phyloP scores from a whole-genome alignment of 129 eudicot species.

The Flaveria linearis region DNA sequence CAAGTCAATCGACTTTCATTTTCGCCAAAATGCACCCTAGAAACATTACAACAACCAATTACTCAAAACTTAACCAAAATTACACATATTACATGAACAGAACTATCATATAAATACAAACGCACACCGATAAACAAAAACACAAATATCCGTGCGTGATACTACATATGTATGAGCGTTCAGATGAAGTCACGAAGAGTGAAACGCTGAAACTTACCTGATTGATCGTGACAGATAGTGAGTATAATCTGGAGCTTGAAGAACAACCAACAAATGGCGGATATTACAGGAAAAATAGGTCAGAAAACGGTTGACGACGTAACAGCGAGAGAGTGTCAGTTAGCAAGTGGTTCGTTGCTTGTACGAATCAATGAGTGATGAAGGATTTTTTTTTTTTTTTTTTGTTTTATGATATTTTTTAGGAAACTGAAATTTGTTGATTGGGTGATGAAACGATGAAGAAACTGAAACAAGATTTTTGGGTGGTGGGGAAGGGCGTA shows the following conservation, averaged over 20 bases:
- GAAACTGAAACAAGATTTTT: constrained; percentile 22
- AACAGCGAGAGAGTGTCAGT: constrained; percentile 30
- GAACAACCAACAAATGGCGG: constrained; percentile 14
- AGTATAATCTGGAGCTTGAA: constrained; percentile 21
- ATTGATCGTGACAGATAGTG: constrained; percentile 27
- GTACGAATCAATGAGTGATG: no score
- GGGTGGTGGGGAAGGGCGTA: constrained; percentile 35
- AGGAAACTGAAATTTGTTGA: constrained; percentile 21
- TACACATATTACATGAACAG: constrained; percentile 15
- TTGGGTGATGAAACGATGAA: constrained; percentile 27
- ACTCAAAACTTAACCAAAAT: constrained; percentile 15
- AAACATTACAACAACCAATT: constrained; percentile 9
- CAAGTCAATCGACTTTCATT: neutral
- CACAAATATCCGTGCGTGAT: neutral
- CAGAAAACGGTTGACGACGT: constrained; percentile 38
- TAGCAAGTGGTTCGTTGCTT: neutral
- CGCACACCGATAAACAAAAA: neutral
- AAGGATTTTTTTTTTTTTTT: constrained; percentile 10
- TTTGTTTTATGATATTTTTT: constrained; percentile 27
- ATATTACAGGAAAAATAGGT: neutral
- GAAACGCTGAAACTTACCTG: constrained; percentile 25
- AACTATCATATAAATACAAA: constrained; percentile 11
- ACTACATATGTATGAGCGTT: neutral
- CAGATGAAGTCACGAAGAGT: constrained; percentile 14
- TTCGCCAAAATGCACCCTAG: constrained; percentile 17